Evolutionary conservation across 306 rosid genomes (phyloP), one percentile per base, ranked within the genome.

Genomic region (Pyrus pyrifolia): DNA sequence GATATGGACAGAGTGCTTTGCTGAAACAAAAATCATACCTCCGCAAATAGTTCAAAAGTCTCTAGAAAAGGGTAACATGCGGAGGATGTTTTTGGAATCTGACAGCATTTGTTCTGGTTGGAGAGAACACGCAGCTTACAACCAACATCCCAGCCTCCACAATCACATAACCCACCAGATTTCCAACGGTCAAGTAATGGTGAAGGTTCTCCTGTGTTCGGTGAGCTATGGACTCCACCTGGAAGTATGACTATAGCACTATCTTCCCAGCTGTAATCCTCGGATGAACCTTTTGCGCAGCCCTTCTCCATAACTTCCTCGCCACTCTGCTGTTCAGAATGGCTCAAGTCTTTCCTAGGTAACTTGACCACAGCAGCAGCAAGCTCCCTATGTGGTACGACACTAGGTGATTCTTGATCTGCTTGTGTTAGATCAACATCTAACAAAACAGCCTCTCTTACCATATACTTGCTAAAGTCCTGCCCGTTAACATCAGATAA

Each of bases 71-170:
- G 76, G 52, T 72, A 69, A 65, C 83, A 64, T 76, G 75, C 76
- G 74, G 85, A 78, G 72, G 83, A 77, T 52, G 80, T 61, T 55
- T 78, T 79, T 6, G 75, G 70, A 45, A 44, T 40, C 65, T 75
- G 82, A 62, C 79, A 74, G 83, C 68, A 58, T 25, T 40, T 80
- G 59, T 81, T 80, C 68, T 81, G 75, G 68, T 88, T 93, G 44
- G 91, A 88, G 61, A 95, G 91, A 78, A 92, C 88, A 62, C 72
- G 90, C 68, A 95, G 81, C 81, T 92, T 90, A 94, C 98, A 95
- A 46, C 93, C 98, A 72, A 89, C 80, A 76, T 95, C 98, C 98
- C 97, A 95, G 73, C 98, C 98, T 60, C 97, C 98, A 83, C 98
- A 92, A 78, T 95, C 98, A 77, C 98, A 95, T 14, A 63, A 71